Base-by-base conservation (phyloP, 2,329 filamentous ascomycete species). In the Cladosporium sp. region DNA sequence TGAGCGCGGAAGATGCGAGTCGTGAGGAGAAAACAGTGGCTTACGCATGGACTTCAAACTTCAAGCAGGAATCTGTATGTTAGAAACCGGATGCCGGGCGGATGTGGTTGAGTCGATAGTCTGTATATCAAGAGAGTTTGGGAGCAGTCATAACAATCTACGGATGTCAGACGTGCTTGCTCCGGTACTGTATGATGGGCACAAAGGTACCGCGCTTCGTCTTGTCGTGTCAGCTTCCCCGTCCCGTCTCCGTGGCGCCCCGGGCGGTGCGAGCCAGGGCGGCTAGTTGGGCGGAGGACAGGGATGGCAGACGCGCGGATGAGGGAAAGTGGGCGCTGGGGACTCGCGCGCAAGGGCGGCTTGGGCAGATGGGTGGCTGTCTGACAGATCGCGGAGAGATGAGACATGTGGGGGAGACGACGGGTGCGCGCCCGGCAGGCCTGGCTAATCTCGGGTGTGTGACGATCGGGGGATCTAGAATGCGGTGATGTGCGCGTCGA, bases 391-490 rank as follows among this genome's bases (percentile, higher is more conserved):
- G 46, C 46, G 46, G 46, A 49, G 46, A 43, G 37, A 49, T 41
- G 46, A 49, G 35, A 41, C 46, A 28, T 38, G 46, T 49, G 46
- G 19, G 46, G 41, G 32, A 16, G 38, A 37, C 11, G 6, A 34
- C 16, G 16, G 16, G 33, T n/a, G 37, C 46, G 46, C 43, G 43
- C 46, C 46, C 16, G 16, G 16, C 16, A 18, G 16, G 14, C 35
- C 35, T 9, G 31, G 41, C 42, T 34, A 49, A 43, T 49, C 28
- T 49, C 46, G 46, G 28, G 34, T 33, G 14, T 33, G 10, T 49
- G 46, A 49, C 46, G 46, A 49, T 49, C 46, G 46, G 42, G 42
- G 42, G 46, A 49, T 49, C 46, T 37, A 49, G 46, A 49, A 49
- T 18, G 16, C 16, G 16, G 16, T 18, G 16, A 18, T 18, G 16